Conservation (phyloP, 495 filamentous ascomycete species). For the Penicillium fimorum region DNA sequence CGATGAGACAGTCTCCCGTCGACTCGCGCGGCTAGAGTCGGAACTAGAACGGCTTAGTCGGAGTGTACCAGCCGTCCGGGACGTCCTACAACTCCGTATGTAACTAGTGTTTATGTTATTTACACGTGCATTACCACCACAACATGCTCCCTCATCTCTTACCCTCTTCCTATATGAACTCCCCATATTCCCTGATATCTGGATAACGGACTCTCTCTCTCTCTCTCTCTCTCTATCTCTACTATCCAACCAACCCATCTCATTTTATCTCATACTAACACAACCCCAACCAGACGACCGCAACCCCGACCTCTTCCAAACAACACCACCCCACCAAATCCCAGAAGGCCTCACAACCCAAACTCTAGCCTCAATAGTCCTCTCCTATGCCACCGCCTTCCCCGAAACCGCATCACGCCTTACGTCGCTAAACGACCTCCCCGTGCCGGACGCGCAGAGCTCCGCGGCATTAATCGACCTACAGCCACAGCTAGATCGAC, state of each 20-base stretch:
- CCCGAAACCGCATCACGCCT: constrained; percentile 75
- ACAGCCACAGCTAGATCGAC: constrained; percentile 66
- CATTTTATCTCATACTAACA: constrained; percentile 15
- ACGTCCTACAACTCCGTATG: constrained; percentile 51
- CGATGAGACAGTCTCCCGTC: constrained; percentile 48
- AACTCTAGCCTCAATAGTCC: constrained; percentile 62
- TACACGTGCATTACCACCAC: neutral
- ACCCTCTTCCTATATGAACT: neutral
- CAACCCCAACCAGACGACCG: constrained; percentile 43
- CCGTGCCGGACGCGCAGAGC: constrained; percentile 65
- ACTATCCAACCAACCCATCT: neutral
- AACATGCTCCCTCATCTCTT: neutral
- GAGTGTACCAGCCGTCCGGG: constrained; percentile 46
- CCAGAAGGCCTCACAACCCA: constrained; percentile 44
- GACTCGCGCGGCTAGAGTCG: constrained; percentile 64
- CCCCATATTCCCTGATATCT: neutral
- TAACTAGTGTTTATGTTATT: constrained; percentile 1
- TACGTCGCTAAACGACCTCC: constrained; percentile 73
- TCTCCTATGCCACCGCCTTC: constrained; percentile 71
- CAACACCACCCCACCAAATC: constrained; percentile 34
- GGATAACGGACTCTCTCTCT: neutral
- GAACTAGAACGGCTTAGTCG: constrained; percentile 51
- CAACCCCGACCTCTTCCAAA: constrained; percentile 58
- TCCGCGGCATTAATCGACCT: constrained; percentile 68
- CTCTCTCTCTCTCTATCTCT: neutral